phyloP scores from a whole-genome alignment of 176 grass and related monocot genomes.

The Rhipidocladum racemiflorum region DNA sequence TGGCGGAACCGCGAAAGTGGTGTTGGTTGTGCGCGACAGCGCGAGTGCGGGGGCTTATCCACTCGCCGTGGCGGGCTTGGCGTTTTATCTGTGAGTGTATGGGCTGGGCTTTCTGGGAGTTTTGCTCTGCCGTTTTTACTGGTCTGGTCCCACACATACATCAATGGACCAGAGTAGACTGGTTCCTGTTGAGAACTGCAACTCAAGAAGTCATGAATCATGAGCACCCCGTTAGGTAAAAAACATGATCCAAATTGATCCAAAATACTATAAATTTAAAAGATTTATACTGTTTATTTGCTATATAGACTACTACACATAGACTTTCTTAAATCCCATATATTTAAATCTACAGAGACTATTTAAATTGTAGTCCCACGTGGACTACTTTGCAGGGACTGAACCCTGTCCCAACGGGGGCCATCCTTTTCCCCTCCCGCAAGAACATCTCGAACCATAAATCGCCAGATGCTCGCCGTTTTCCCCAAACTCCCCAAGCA shows the following conservation, averaged over 20 bases:
- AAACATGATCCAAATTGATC: too few species aligned
- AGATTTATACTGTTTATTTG: too few species aligned
- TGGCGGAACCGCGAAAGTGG: constrained; percentile 34
- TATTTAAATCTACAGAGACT: too few species aligned
- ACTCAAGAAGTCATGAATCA: too few species aligned
- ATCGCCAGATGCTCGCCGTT: constrained; percentile 20
- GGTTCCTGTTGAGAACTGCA: too few species aligned
- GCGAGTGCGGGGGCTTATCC: constrained; percentile 36
- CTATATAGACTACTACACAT: too few species aligned
- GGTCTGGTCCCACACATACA: neutral
- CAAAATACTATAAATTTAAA: too few species aligned
- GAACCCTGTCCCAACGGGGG: too few species aligned
- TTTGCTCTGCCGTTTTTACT: neutral
- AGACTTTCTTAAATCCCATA: too few species aligned
- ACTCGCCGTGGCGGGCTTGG: neutral
- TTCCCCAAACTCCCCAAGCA: constrained; percentile 30
- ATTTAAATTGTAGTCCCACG: too few species aligned
- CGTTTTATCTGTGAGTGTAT: neutral
- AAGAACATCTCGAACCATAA: constrained; percentile 34
- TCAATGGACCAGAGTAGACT: neutral
- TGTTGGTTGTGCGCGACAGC: constrained; percentile 2
- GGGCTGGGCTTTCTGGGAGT: neutral
- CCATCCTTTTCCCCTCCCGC: constrained; percentile 31
- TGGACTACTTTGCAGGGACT: too few species aligned
- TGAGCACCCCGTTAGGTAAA: too few species aligned